Percentiles rank a stretch among this genome's conserved stretches.
phyloP scores from a whole-genome alignment of 306 rosid species.

The Prunus campanulata region DNA sequence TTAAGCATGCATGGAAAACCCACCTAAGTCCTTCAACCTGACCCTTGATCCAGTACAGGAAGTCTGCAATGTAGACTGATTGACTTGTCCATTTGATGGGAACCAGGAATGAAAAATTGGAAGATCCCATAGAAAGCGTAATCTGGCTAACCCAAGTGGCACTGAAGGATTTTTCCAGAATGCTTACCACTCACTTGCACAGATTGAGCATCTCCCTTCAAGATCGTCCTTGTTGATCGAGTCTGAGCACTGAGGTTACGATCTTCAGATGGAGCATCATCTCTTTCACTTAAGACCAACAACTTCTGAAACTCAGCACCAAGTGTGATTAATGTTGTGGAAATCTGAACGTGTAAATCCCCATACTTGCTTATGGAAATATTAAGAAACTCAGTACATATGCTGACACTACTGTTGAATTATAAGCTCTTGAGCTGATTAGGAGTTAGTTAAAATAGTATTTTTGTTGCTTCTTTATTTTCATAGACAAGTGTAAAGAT shows the following conservation, averaged over 20 bases:
- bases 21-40: conserved; percentile 38
- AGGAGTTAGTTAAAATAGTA: no score
- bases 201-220: conserved; percentile 73
- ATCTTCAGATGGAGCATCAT: conserved; percentile 67
- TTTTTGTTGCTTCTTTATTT: no score
- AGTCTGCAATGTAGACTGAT: conserved; percentile 93
- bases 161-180: conserved; percentile 82
- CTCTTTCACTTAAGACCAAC: conserved; percentile 67
- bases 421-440: no score
- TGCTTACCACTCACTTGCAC: conserved; percentile 93
- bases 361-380: conserved; percentile 80
- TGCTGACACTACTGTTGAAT: conserved; percentile 33
- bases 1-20: background rate
- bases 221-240: conserved; percentile 56
- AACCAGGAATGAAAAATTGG: conserved; percentile 67
- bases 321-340: conserved; percentile 71
- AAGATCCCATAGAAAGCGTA: conserved; percentile 86
- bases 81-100: conserved; percentile 84
- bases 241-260: conserved; percentile 70
- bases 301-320: conserved; percentile 83
- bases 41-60: conserved; percentile 75
- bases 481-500: no score
- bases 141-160: conserved; percentile 85
- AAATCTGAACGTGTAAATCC: conserved; percentile 72
- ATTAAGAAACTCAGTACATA: conserved; percentile 61